Conservation (phyloP, 495 filamentous ascomycete genomes). For the Clohesyomyces aquaticus region DNA sequence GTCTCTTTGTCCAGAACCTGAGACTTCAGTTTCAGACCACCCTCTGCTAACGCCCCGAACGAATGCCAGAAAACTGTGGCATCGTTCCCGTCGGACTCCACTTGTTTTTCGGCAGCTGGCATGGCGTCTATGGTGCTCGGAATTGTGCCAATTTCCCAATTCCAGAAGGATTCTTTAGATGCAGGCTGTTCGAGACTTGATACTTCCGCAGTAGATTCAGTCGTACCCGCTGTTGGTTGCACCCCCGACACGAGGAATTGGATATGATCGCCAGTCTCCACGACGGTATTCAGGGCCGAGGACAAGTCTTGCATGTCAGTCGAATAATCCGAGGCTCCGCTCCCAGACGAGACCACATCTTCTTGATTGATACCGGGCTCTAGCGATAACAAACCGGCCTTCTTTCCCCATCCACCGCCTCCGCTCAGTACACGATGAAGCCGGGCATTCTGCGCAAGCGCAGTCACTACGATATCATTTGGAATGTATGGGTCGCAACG, state of each 20-base stretch:
- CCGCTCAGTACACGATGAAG: slow-evolving; percentile 65
- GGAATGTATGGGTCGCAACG: slow-evolving; percentile 21
- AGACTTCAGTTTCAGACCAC: slow-evolving; percentile 23
- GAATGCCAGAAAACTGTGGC: slow-evolving; percentile 17
- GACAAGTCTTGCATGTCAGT: slow-evolving; percentile 21
- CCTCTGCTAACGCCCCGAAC: slow-evolving; percentile 37
- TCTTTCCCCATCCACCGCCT: slow-evolving; percentile 88
- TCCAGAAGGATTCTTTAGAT: not conserved
- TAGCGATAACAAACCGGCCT: slow-evolving; percentile 79
- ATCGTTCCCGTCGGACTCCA: not conserved
- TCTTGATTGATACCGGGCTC: slow-evolving; percentile 63
- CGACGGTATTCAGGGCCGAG: slow-evolving; percentile 33
- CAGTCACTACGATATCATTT: slow-evolving; percentile 25
- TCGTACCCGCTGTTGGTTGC: not conserved
- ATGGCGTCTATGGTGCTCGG: slow-evolving; percentile 33
- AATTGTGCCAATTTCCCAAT: slow-evolving; percentile 30
- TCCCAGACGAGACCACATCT: not conserved
- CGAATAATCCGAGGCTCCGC: not conserved
- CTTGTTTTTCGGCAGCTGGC: slow-evolving; percentile 9
- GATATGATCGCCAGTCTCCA: slow-evolving; percentile 33
- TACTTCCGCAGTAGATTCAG: not conserved
- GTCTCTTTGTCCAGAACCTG: not conserved
- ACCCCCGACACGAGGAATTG: slow-evolving; percentile 36
- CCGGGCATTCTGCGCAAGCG: slow-evolving; percentile 35
- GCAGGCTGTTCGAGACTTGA: not conserved